phyloP scores from a whole-genome alignment of 257 asterid species.

The Solanum pennellii region DNA sequence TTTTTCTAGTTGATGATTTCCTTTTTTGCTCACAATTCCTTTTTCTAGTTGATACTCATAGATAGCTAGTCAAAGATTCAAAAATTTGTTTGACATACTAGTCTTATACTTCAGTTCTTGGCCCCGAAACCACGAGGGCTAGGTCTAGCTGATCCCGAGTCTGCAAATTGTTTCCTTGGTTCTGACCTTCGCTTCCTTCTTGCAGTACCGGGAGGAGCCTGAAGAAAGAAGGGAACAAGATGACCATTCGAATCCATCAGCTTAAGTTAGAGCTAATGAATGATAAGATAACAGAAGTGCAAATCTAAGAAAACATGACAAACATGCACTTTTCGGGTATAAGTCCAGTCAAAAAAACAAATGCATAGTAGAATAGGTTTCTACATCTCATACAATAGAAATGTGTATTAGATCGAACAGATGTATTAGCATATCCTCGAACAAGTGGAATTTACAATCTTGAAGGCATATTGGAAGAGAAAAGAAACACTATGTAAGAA shows the following conservation, averaged over 20 bases:
- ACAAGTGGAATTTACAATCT: background rate
- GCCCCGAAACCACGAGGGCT: constrained; percentile 87
- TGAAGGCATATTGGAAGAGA: background rate
- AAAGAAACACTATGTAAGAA: background rate
- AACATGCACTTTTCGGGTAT: background rate
- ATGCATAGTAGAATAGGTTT: background rate
- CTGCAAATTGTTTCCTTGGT: constrained; percentile 63
- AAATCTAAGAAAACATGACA: background rate
- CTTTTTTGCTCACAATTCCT: background rate
- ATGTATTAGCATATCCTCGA: background rate
- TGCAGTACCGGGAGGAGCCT: constrained; percentile 96
- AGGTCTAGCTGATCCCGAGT: constrained; percentile 42
- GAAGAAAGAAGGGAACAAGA: background rate
- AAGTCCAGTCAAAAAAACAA: background rate
- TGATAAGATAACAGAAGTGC: background rate
- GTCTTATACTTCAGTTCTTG: constrained; percentile 19
- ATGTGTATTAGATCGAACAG: background rate
- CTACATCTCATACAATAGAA: background rate
- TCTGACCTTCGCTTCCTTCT: constrained; percentile 73
- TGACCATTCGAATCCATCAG: background rate
- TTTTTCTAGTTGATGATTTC: background rate
- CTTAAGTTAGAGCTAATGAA: background rate
- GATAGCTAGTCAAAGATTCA: background rate
- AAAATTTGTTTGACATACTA: background rate
- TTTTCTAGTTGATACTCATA: background rate